A percentile compares a stretch with the other conserved stretches of the same genome.
These are phyloP conservation scores for Gynandropsis gynandra DNA, from an alignment of 345 rosid genomes.

Conservation along the genomic window DNA sequence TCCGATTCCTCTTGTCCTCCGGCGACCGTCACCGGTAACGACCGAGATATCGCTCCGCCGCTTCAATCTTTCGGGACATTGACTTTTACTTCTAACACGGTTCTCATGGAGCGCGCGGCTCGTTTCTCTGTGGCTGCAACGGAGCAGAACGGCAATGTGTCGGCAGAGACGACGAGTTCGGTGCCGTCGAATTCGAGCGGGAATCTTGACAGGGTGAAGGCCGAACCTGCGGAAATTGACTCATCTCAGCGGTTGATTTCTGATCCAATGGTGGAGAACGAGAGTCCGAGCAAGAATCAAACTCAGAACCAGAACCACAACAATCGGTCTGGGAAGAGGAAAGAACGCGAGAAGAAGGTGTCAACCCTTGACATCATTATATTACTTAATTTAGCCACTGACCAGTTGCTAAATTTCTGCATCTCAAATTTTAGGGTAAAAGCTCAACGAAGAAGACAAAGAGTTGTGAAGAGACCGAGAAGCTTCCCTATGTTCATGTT, in stretches of 20 bases:
- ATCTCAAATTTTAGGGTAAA: constrained; percentile 32
- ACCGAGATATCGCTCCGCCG: constrained; percentile 23
- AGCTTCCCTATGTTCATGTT: constrained; percentile 68
- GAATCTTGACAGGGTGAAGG: constrained; percentile 34
- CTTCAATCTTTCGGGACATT: constrained; percentile 25
- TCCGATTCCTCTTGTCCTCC: constrained; percentile 33
- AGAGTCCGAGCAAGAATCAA: constrained; percentile 11
- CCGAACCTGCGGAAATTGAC: constrained; percentile 35
- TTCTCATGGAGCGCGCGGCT: constrained; percentile 30
- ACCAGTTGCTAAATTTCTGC: background rate
- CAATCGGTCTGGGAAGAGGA: constrained; percentile 38
- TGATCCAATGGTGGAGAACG: constrained; percentile 29
- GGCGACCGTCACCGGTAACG: constrained; percentile 12
- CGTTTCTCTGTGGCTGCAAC: constrained; percentile 30
- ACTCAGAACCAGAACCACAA: constrained; percentile 9
- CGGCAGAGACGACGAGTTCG: constrained; percentile 26
- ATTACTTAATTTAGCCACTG: constrained; percentile 3
- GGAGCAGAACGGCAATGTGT: constrained; percentile 23
- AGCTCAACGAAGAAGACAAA: constrained; percentile 54
- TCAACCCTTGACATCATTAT: background rate
- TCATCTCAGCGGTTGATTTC: constrained; percentile 33
- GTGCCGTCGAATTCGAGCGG: constrained; percentile 30
- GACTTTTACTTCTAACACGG: constrained; percentile 28
- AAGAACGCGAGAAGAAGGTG: constrained; percentile 53
- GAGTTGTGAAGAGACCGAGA: constrained; percentile 43